phyloP scores from a whole-genome alignment of 352 stramenopile species.

The Aphanomyces euteiches region DNA sequence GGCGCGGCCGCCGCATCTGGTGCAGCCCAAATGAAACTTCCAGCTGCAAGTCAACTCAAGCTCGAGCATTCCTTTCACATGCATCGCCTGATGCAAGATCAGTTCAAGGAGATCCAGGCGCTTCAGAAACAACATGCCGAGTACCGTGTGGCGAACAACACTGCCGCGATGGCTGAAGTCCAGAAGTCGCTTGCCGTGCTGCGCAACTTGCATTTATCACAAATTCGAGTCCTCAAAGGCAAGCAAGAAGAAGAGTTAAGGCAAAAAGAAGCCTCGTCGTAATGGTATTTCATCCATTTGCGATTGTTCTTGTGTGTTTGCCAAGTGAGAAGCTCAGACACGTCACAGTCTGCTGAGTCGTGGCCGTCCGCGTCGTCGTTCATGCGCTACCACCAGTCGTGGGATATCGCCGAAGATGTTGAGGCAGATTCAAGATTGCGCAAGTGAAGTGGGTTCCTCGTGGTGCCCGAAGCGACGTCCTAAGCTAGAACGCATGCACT shows the following conservation, averaged over 20 bases:
- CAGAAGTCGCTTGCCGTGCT: constrained; percentile 82
- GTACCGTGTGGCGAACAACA: constrained; percentile 67
- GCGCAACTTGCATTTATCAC: constrained; percentile 75
- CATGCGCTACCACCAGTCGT: too few relatives aligned
- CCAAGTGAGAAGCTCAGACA: too few relatives aligned
- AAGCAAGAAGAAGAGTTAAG: constrained; percentile 50
- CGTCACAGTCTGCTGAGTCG: too few relatives aligned
- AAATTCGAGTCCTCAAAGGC: constrained; percentile 82
- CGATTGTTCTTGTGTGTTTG: too few relatives aligned
- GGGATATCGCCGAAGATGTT: too few relatives aligned
- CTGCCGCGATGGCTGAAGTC: constrained; percentile 66
- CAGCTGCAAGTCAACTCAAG: constrained; percentile 42
- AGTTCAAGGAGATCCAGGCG: constrained; percentile 83
- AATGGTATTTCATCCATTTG: background rate
- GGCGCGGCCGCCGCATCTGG: background rate
- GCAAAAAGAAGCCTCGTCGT: constrained; percentile 23
- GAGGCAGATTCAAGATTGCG: too few relatives aligned
- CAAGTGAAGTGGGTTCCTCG: too few relatives aligned
- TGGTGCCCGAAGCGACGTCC: too few relatives aligned
- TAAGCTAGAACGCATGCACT: too few relatives aligned
- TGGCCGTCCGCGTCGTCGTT: too few relatives aligned
- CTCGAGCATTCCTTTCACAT: constrained; percentile 84
- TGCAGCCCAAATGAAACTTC: constrained; percentile 19
- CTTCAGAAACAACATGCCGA: constrained; percentile 82
- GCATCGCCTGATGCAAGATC: constrained; percentile 82